Percentiles rank a stretch among this genome's conserved stretches.
These are phyloP conservation scores for Cutaneotrichosporon spelunceum DNA, from an alignment of 1,284 basidiomycete genomes.

Conservation along the genomic window DNA sequence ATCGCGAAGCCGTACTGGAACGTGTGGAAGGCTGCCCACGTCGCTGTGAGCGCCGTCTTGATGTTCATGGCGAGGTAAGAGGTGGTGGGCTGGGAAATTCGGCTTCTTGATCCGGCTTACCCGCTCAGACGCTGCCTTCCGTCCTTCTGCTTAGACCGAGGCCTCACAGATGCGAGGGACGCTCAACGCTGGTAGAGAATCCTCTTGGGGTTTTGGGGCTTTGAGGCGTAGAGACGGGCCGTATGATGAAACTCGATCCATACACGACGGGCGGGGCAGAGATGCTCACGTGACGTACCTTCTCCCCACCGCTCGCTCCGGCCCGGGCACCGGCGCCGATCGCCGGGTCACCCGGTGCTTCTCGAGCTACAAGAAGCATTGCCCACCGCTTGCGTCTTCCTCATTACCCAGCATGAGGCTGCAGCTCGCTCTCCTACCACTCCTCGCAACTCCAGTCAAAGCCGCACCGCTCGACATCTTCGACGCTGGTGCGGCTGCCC, in stretches of 20 bases:
- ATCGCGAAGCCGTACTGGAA: conserved; percentile 45
- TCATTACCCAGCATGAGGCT: conserved; percentile 1
- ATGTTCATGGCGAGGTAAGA: neutral
- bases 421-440: neutral
- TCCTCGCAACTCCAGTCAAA: neutral
- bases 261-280: no score
- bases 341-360: neutral
- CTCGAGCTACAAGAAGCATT: neutral
- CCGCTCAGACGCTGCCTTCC: no score
- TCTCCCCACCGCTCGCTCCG: neutral
- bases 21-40: conserved; percentile 43
- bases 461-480: neutral
- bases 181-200: no score
- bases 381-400: neutral
- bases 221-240: no score
- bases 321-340: conserved; percentile 1
- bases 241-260: no score
- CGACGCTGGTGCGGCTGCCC: neutral
- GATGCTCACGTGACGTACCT: no score
- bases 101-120: neutral
- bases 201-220: no score
- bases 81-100: neutral
- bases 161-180: no score
- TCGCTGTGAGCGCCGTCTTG: conserved; percentile 24
- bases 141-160: no score